A percentile compares a stretch with the other conserved stretches of the same genome.
Evolutionary conservation across 768 basidiomycete species (phyloP).

Genomic region (Boletales sp.): DNA sequence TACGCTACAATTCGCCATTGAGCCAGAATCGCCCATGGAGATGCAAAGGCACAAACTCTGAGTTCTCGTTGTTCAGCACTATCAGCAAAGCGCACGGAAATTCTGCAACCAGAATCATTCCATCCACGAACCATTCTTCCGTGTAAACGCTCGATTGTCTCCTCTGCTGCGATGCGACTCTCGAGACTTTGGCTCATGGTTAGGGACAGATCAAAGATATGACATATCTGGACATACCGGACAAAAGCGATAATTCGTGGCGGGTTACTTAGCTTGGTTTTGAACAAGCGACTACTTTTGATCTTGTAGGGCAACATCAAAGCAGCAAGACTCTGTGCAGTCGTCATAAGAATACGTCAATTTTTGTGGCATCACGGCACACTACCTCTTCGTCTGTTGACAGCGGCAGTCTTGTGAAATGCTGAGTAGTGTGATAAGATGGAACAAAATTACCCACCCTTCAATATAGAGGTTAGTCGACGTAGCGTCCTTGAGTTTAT

Average conservation of each 20-base stretch:
- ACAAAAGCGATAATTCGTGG: conserved; percentile 82
- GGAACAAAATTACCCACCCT: conserved; percentile 39
- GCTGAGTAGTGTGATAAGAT: background rate
- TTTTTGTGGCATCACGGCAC: background rate
- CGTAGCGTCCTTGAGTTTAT: conserved; percentile 56
- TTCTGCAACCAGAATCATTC: conserved; percentile 72
- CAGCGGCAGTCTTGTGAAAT: conserved; percentile 51
- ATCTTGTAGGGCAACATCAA: conserved; percentile 70
- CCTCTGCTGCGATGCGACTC: conserved; percentile 67
- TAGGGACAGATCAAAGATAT: background rate
- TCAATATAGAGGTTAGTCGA: conserved; percentile 84
- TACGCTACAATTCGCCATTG: conserved; percentile 40
- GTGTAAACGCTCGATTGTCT: conserved; percentile 73
- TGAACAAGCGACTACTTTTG: conserved; percentile 75
- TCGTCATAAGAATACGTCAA: background rate
- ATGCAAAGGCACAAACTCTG: conserved; percentile 44
- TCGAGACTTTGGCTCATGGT: conserved; percentile 50
- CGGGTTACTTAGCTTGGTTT: conserved; percentile 71
- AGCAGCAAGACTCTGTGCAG: conserved; percentile 51
- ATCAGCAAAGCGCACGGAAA: conserved; percentile 79
- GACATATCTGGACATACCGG: conserved; percentile 42
- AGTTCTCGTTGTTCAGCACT: conserved; percentile 74
- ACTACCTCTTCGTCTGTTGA: conserved; percentile 62
- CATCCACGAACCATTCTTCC: conserved; percentile 78
- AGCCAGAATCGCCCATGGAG: background rate